Base-by-base conservation (phyloP, 2,329 filamentous ascomycete species). In the Botrytis byssoidea region DNA sequence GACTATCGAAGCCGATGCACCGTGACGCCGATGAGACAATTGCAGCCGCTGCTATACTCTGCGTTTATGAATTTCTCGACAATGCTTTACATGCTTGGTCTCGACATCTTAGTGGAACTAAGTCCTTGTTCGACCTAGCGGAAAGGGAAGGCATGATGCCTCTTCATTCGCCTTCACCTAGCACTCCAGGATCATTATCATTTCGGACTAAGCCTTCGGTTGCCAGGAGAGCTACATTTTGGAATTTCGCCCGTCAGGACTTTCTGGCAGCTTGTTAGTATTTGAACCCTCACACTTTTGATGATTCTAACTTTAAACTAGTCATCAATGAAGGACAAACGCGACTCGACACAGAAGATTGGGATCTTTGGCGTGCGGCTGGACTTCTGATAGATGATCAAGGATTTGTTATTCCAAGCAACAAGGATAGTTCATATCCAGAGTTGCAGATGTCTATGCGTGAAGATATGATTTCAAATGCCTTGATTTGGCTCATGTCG, bases 41-140 rank as follows among this genome's bases (percentile, higher is more conserved):
- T 35, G 89, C 89, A 14, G 89, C 90, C 3, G 89, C 89, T 3
- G 89, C 90, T 0, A 91, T 92, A 22, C 81, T 92, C 2, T 91
- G 89, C 74, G 88, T 90, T 0, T 92, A 91, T 78, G 90, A 92
- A 75, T 89, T 91, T 74, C 83, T 92, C n/a, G 89, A 91, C 79
- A 88, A 88, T 1, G 90, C 88, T 1, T 87, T 86, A 3, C 85
- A 85, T 0, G 89, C 89, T 32, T 92, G 89, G 89, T 86, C 87
- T 46, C 85, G 88, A 6, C 90, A 92, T 82, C 82, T 92, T 9
- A 91, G 88, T 76, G 90, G 89, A 0, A 87, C 91, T 0, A 91
- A 91, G 76, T 88, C 88, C 0, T 83, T 92, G 32, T 85, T 91
- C 71, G 88, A 86, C 61, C 83, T 88, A 71, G 85, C 85, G 6